Percentiles rank a stretch among this genome's conserved stretches.
phyloP scores from a whole-genome alignment of 2,329 filamentous ascomycete genomes.

The Sporothrix brasiliensis region DNA sequence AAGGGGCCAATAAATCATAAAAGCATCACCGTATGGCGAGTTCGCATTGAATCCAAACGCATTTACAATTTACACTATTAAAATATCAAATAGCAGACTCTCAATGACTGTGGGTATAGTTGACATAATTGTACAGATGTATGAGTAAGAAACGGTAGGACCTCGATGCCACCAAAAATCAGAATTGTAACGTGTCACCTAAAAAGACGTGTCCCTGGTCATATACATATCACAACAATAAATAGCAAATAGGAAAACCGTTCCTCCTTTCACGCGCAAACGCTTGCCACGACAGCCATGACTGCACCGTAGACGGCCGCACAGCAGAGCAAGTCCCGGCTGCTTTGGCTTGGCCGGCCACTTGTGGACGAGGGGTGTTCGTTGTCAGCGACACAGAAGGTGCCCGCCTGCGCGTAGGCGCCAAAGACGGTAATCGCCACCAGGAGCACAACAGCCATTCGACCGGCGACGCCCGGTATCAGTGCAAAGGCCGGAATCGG shows the following conservation, averaged over 20 bases:
- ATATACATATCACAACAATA: neutral
- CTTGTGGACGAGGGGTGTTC: neutral
- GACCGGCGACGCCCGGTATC: conserved; percentile 58
- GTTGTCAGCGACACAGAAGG: conserved; percentile 1
- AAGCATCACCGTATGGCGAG: no score
- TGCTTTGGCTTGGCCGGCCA: neutral
- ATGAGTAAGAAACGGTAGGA: neutral
- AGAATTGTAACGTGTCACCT: no score
- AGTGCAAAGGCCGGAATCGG: conserved; percentile 62
- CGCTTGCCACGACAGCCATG: conserved; percentile 34
- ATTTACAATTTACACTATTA: neutral
- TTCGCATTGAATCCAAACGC: no score
- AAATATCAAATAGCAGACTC: neutral
- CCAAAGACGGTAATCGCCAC: conserved; percentile 51
- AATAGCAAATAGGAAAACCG: no score
- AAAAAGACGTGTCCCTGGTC: neutral
- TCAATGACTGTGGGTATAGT: neutral
- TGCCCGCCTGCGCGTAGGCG: conserved; percentile 29
- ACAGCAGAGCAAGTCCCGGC: conserved; percentile 31
- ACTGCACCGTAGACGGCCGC: conserved; percentile 33
- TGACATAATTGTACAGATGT: conserved; percentile 11
- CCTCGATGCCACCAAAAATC: neutral
- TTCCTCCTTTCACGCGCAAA: neutral
- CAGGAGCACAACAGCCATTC: conserved; percentile 60
- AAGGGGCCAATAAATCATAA: no score